Conservation (phyloP, 257 asterid genomes). For the Petunia secreta region DNA sequence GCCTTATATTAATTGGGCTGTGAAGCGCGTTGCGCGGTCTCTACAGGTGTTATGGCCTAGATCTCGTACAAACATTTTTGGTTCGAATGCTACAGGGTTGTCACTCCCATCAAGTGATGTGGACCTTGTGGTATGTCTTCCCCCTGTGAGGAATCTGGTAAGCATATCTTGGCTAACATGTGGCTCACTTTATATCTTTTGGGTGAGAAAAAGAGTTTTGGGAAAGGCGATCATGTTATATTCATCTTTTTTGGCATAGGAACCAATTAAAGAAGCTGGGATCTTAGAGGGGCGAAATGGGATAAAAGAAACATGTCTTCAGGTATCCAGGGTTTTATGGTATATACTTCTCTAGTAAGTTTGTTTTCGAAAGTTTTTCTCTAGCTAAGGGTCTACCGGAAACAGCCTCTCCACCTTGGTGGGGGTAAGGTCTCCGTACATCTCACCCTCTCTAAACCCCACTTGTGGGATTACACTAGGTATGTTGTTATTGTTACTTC, state of each 20-base stretch:
- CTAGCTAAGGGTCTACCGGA: too few relatives aligned
- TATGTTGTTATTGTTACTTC: neutral
- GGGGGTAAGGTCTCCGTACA: too few relatives aligned
- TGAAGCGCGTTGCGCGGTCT: conserved; percentile 97
- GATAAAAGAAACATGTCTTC: conserved; percentile 97
- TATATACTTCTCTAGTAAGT: conserved; percentile 7
- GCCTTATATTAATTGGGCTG: conserved; percentile 97
- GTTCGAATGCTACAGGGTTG: conserved; percentile 96
- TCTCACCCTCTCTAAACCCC: too few relatives aligned
- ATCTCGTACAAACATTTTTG: conserved; percentile 86
- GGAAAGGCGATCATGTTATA: conserved; percentile 27
- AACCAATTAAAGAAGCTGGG: conserved; percentile 99
- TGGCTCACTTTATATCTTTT: neutral
- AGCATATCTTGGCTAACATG: conserved; percentile 35
- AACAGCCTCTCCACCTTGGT: too few relatives aligned
- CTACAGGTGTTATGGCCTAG: conserved; percentile 99
- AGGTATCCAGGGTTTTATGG: conserved; percentile 54
- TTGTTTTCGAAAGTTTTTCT: too few relatives aligned
- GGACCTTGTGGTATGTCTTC: conserved; percentile 96
- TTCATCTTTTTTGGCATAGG: conserved; percentile 48
- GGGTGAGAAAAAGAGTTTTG: neutral
- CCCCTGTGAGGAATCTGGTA: conserved; percentile 99
- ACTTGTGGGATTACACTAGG: too few relatives aligned
- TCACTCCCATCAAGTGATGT: conserved; percentile 98
- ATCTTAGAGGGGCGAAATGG: conserved; percentile 99